These are phyloP conservation scores for Sonneratia caseolaris DNA, from an alignment of 345 rosid genomes.

Conservation along the genomic window DNA sequence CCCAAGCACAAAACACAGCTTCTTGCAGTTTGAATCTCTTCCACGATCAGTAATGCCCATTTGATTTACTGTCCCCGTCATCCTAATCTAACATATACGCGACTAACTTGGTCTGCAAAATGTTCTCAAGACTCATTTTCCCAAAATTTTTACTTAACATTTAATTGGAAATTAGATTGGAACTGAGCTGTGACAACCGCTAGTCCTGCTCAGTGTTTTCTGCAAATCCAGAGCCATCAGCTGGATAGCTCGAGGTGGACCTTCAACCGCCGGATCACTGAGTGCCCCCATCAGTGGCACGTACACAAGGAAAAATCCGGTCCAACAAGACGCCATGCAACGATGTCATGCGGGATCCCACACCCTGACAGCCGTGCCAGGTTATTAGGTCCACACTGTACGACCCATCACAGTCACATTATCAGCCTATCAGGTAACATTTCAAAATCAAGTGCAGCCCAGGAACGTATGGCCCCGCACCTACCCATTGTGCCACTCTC, in stretches of 20 bases:
- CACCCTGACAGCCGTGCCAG: not conserved
- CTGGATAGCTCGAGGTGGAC: not conserved
- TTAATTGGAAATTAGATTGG: not conserved
- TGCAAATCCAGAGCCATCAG: not conserved
- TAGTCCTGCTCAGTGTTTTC: not conserved
- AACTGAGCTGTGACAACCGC: not conserved
- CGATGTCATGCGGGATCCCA: not conserved
- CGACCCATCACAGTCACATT: constrained; percentile 9
- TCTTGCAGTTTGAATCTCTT: too few relatives aligned
- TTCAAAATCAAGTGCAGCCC: not conserved
- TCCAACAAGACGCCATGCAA: not conserved
- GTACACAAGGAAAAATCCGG: not conserved
- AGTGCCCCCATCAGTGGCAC: not conserved
- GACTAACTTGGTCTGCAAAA: too few relatives aligned
- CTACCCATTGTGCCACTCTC: not conserved
- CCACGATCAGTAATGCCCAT: too few relatives aligned
- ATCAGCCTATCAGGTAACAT: not conserved
- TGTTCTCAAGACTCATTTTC: too few relatives aligned
- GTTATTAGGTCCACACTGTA: not conserved
- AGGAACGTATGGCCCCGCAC: not conserved
- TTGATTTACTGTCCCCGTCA: too few relatives aligned
- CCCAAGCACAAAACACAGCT: not conserved
- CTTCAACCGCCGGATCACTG: not conserved
- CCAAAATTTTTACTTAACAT: too few relatives aligned
- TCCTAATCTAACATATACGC: too few relatives aligned